Base-by-base conservation (phyloP, 306 rosid genomes). In the Amphicarpaea edgeworthii region DNA sequence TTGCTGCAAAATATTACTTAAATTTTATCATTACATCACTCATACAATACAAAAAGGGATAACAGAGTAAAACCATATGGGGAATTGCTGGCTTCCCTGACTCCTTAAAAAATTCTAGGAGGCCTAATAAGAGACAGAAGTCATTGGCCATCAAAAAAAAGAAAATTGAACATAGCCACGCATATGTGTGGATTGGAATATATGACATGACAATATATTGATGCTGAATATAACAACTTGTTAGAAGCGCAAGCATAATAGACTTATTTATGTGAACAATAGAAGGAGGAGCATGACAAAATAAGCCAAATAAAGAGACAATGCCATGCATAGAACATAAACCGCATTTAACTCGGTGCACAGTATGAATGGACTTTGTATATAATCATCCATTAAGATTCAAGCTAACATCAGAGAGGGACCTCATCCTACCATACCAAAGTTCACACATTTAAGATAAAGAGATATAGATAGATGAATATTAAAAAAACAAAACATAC, bases 1-100 rank as follows among this genome's bases (percentile, higher is more conserved):
- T 93, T 93, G 99, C 99, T 96, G 96, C 91, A 90, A 85, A 78
- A 81, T 38, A 20, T 77, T 77, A 73, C 58, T 65, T 76, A 83
- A 54, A 81, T 76, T 80, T 53, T 55, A 79, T 73, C 76, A 71
- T 61, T n/a, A 80, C 6, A 47, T 24, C 57, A 82, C 70, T n/a
- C 5, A 41, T 71, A 57, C 49, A 78, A 72, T 38, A 70, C 62
- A 70, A 75, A 57, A 65, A 30, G 51, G 17, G 72, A 26, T 64
- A 57, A 34, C 21, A 68, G 41, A 55, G 69, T 8, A 75, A 28
- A 26, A 82, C 59, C 42, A 62, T 23, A 42, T 11, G 65, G 14
- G 12, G 53, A 42, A 32, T 43, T 43, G 70, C 28, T 19, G 0
- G 14, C 40, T 37, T 3, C 51, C 24, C 23, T 30, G 21, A 28